Conservation (phyloP, 1,284 basidiomycete genomes). For the Apiotrichum montevideense region DNA sequence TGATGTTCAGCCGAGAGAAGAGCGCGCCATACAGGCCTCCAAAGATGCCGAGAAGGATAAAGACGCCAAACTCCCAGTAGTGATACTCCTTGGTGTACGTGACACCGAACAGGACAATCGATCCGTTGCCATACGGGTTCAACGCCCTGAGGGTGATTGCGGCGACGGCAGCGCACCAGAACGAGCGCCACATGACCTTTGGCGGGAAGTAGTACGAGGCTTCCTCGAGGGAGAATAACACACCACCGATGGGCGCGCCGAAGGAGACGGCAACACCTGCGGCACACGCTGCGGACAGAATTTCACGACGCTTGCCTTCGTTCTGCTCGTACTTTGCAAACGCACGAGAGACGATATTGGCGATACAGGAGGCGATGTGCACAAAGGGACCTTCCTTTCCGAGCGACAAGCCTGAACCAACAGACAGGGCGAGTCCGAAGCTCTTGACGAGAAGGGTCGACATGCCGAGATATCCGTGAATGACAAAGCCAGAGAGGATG, state of each 20-base stretch:
- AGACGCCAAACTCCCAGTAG: conserved; percentile 56
- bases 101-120: conserved; percentile 47
- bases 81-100: conserved; percentile 46
- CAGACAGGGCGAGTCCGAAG: conserved; percentile 80
- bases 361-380: conserved; percentile 89
- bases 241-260: conserved; percentile 88
- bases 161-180: conserved; percentile 92
- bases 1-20: conserved; percentile 78
- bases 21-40: conserved; percentile 90
- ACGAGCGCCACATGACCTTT: conserved; percentile 86
- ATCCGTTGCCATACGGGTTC: conserved; percentile 74
- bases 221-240: conserved; percentile 85
- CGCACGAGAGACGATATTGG: conserved; percentile 86
- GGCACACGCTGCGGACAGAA: conserved; percentile 85
- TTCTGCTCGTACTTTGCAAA: conserved; percentile 87
- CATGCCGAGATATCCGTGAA: conserved; percentile 90
- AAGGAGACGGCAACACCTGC: conserved; percentile 58
- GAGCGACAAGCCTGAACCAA: conserved; percentile 81
- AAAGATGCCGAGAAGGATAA: conserved; percentile 76
- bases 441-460: conserved; percentile 87
- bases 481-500: conserved; percentile 91
- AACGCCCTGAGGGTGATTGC: conserved; percentile 80
- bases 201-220: conserved; percentile 94
- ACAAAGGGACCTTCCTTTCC: conserved; percentile 96
- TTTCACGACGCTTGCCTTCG: conserved; percentile 90